Evolutionary conservation across 176 grass and related monocot species (phyloP).

Genomic region (Urochloa ruziziensis): DNA sequence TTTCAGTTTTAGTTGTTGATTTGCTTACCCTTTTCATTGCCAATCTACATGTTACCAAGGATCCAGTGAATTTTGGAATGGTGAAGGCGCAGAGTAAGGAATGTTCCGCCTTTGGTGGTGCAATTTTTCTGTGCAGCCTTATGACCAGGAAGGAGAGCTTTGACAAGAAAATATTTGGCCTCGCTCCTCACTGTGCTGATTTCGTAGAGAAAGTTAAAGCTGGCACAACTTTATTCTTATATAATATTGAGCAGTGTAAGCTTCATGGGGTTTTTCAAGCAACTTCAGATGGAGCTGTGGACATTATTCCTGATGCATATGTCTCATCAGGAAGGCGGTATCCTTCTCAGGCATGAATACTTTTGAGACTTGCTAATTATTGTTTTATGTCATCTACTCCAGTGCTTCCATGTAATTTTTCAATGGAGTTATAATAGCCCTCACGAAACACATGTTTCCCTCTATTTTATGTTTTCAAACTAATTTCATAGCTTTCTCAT

Average conservation of each 20-base stretch:
- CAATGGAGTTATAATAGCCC: not conserved
- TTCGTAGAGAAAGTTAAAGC: conserved; percentile 52
- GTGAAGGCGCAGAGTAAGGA: conserved; percentile 30
- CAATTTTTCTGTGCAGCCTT: conserved; percentile 48
- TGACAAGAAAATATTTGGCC: conserved; percentile 55
- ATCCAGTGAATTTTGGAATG: conserved; percentile 30
- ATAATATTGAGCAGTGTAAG: conserved; percentile 46
- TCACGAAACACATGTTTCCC: not conserved
- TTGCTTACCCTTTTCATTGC: conserved; percentile 8
- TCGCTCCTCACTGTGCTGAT: conserved; percentile 24
- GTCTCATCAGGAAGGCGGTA: conserved; percentile 26
- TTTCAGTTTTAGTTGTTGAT: conserved; percentile 11
- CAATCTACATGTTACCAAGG: conserved; percentile 35
- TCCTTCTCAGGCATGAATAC: conserved; percentile 51
- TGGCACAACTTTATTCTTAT: conserved; percentile 57
- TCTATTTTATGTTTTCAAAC: not conserved
- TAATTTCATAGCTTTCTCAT: not conserved
- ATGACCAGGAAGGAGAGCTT: conserved; percentile 50
- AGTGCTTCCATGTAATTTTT: not conserved
- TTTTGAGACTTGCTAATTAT: not conserved
- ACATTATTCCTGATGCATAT: conserved; percentile 65
- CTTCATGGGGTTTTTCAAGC: conserved; percentile 68
- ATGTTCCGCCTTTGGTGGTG: conserved; percentile 29
- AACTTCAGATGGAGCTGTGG: conserved; percentile 57
- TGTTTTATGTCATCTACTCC: not conserved